phyloP scores from a whole-genome alignment of 2,329 filamentous ascomycete species.

The Talaromyces amestolkiae region DNA sequence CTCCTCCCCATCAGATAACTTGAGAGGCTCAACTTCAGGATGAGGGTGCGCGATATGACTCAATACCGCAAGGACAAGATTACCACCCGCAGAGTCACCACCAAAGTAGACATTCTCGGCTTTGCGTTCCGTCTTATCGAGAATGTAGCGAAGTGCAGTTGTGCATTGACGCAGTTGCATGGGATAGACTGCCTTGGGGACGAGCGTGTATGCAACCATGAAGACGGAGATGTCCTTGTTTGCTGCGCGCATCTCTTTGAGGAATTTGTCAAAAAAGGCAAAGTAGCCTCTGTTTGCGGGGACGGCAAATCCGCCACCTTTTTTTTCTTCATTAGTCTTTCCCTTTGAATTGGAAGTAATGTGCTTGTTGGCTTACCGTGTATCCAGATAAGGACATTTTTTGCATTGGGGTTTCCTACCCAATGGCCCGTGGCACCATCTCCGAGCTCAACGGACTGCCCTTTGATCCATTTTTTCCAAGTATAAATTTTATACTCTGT shows the following conservation, averaged over 20 bases:
- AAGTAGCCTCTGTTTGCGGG: constrained; percentile 50
- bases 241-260: constrained; percentile 40
- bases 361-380: constrained; percentile 28
- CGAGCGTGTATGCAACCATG: constrained; percentile 59
- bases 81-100: constrained; percentile 48
- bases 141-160: constrained; percentile 40
- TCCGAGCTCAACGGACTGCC: constrained; percentile 32
- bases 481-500: constrained; percentile 12
- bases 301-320: constrained; percentile 57
- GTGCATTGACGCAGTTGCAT: constrained; percentile 45
- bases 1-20: constrained; percentile 34
- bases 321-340: constrained; percentile 30
- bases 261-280: constrained; percentile 48
- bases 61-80: constrained; percentile 40
- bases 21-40: constrained; percentile 47
- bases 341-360: neutral
- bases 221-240: constrained; percentile 52
- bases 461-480: constrained; percentile 21
- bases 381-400: constrained; percentile 41
- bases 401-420: constrained; percentile 37
- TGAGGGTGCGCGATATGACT: constrained; percentile 55
- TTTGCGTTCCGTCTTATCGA: constrained; percentile 31
- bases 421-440: constrained; percentile 39
- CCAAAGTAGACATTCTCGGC: constrained; percentile 39
- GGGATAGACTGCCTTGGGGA: constrained; percentile 46